A percentile compares a stretch with the other conserved stretches of the same genome.
Evolutionary conservation across 75 land plant genomes (phyloP).

Genomic region (Pinus tabuliformis): DNA sequence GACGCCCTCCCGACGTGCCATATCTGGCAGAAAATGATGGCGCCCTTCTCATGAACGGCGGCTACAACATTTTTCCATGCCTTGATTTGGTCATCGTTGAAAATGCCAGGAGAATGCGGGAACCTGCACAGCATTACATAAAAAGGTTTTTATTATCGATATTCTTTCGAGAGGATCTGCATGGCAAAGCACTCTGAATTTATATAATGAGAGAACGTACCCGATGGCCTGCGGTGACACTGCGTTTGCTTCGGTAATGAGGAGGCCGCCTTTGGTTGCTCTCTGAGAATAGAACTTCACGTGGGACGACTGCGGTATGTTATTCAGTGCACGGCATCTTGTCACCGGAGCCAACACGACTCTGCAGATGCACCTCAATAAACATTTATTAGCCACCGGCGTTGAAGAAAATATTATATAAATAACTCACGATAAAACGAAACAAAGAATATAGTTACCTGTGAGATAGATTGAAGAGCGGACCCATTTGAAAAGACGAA

Average conservation of each 20-base stretch:
- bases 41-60: slow-evolving; percentile 33
- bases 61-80: slow-evolving; percentile 30
- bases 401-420: not conserved
- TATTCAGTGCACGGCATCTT: slow-evolving; percentile 13
- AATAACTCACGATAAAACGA: no score
- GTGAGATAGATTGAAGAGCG: not conserved
- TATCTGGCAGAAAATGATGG: slow-evolving; percentile 26
- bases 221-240: slow-evolving; percentile 8
- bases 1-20: slow-evolving; percentile 54
- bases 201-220: not conserved
- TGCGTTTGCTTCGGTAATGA: slow-evolving; percentile 21
- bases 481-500: not conserved
- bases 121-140: slow-evolving; percentile 20
- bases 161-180: slow-evolving; percentile 8
- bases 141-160: not conserved
- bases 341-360: slow-evolving; percentile 16
- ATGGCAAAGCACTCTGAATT: slow-evolving; percentile 45
- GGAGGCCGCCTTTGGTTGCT: slow-evolving; percentile 24
- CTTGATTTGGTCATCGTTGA: slow-evolving; percentile 20
- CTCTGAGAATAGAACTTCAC: slow-evolving; percentile 23
- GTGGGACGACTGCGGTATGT: slow-evolving; percentile 14
- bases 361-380: not conserved
- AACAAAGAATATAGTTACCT: no score
- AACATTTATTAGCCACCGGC: not conserved
- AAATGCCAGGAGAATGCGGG: slow-evolving; percentile 26